A percentile compares a stretch with the other conserved stretches of the same genome.
Evolutionary conservation across 306 rosid genomes (phyloP).

Genomic region (Elaeagnus macrophylla): DNA sequence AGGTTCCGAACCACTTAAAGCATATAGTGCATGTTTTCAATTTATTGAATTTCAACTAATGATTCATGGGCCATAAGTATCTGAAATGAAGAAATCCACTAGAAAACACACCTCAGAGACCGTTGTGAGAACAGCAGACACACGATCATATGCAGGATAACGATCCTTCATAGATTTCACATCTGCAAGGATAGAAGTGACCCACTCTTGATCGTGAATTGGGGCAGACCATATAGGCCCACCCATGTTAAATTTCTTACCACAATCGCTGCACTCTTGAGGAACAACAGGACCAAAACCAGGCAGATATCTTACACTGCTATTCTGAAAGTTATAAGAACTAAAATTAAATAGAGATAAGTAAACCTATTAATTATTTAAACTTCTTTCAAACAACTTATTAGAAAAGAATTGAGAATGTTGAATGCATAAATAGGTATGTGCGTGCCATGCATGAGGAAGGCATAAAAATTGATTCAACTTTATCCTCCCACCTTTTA

Average conservation of each 20-base stretch:
- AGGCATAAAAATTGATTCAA: too few species aligned
- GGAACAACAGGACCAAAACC: conserved; percentile 87
- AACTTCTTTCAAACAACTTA: too few species aligned
- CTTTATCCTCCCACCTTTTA: too few species aligned
- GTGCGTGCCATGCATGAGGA: too few species aligned
- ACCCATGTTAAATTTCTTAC: conserved; percentile 88
- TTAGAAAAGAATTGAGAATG: too few species aligned
- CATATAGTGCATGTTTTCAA: too few species aligned
- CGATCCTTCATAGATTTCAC: conserved; percentile 59
- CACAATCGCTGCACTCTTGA: conserved; percentile 86
- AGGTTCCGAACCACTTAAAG: too few species aligned
- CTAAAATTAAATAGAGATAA: background rate
- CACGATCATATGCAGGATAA: conserved; percentile 82
- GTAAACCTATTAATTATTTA: background rate
- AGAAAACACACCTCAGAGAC: conserved; percentile 62
- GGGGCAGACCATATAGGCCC: conserved; percentile 99
- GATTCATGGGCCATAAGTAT: too few species aligned
- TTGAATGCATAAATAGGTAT: too few species aligned
- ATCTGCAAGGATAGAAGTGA: conserved; percentile 55
- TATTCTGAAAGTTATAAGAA: conserved; percentile 45
- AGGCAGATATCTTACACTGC: conserved; percentile 71
- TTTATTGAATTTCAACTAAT: too few species aligned
- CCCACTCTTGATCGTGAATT: conserved; percentile 96
- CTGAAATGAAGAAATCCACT: too few species aligned
- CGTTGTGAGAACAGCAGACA: conserved; percentile 80